Evolutionary conservation across 352 stramenopile species (phyloP), one percentile per base, ranked within the genome.

Genomic region (Pythium volutum): DNA sequence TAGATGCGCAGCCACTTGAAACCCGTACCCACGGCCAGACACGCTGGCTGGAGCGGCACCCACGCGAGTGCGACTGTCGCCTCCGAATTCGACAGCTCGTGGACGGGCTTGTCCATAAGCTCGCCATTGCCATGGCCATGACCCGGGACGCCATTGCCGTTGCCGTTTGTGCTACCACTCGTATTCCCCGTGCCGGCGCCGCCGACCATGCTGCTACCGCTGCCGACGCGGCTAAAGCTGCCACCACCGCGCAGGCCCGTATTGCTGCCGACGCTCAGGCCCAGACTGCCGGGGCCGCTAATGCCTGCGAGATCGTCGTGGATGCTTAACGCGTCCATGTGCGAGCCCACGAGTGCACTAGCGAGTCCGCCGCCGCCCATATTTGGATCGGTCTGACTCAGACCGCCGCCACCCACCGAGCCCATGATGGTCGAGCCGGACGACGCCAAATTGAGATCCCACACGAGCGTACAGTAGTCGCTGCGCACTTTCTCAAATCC

Each of bases 1-100:
- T 95, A 93, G 48, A 95, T 82, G 26, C 86, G 77, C 14, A 95
- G 66, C 86, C 86, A 95, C 75, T 93, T 93, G 69, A 95, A 95
- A 2, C 86, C 86, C 18, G 86, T 95, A 18, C 86, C 86, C 7
- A 81, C 90, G 0, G 84, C 84, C 34, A 95, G 62, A 46, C 82
- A 93, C 43, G 81, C 87, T 3, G 86, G 84, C 55, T 95, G 82
- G 25, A 80, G 61, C n/a, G 86, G 86, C 22, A 95, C 81, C 86
- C 86, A 95, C 31, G 82, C 87, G 2, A 95, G 64, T 39, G 84
- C 86, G 48, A 93, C 75, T 0, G 85, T 93, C 2, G 84, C 86
- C 43, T 95, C 86, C 1, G 86, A 93, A 67, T 95, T 93, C 26
- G 84, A 81, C 26, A 95, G 49, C 66, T 95, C 86, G 64, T 95